Conservation (phyloP, 257 asterid genomes). For the Ehretia macrophylla region DNA sequence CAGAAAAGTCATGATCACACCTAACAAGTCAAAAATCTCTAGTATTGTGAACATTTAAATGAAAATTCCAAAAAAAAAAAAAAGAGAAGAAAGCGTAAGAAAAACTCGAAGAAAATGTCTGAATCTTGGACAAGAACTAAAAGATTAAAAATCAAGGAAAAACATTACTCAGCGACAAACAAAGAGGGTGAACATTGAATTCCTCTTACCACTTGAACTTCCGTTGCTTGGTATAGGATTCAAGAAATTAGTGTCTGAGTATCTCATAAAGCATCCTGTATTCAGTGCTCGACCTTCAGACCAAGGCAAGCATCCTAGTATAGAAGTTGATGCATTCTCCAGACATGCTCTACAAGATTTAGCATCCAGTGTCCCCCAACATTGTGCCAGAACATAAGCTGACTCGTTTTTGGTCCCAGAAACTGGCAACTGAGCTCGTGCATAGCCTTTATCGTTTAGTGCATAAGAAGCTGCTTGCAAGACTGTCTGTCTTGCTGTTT, state of each 20-base stretch:
- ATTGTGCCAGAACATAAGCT: slow-evolving; percentile 53
- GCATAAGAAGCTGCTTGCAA: slow-evolving; percentile 5
- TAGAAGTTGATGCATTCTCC: slow-evolving; percentile 43
- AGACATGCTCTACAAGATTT: slow-evolving; percentile 50
- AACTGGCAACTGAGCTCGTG: slow-evolving; percentile 7
- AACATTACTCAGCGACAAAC: too few species aligned
- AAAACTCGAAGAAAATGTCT: too few species aligned
- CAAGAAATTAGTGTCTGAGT: slow-evolving; percentile 57
- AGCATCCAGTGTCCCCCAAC: slow-evolving; percentile 53
- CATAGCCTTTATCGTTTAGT: slow-evolving; percentile 8
- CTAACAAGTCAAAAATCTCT: too few species aligned
- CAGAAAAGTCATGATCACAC: neutral
- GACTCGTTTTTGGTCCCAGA: neutral
- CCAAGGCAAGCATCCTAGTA: slow-evolving; percentile 52
- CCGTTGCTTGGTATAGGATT: slow-evolving; percentile 32
- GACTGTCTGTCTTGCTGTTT: slow-evolving; percentile 5
- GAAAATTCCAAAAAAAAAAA: too few species aligned
- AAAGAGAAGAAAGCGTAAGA: neutral
- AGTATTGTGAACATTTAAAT: neutral
- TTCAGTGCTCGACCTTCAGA: slow-evolving; percentile 62
- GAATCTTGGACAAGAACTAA: too few species aligned
- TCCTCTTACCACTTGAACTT: slow-evolving; percentile 20
- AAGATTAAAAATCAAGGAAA: too few species aligned
- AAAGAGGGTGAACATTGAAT: neutral
- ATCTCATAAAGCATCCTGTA: slow-evolving; percentile 69